Conservation (phyloP, 1,284 basidiomycete genomes). For the Ceratobasidium sp. region DNA sequence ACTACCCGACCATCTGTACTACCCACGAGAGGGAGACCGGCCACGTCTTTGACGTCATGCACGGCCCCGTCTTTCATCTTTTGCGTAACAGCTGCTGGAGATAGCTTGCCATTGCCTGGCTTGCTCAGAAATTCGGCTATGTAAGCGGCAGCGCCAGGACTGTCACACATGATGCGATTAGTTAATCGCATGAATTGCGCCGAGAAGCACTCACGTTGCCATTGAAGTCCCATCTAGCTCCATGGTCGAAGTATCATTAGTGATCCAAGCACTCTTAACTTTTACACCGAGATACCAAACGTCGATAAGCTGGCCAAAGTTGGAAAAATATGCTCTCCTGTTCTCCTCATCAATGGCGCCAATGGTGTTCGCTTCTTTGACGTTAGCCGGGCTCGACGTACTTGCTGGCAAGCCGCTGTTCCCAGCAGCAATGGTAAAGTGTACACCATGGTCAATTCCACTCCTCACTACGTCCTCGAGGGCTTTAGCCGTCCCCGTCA, state of each 20-base stretch:
- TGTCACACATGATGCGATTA: not conserved
- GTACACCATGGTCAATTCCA: constrained; percentile 77
- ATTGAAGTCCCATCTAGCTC: constrained; percentile 83
- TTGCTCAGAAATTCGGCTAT: not conserved
- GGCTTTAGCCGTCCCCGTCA: constrained; percentile 7
- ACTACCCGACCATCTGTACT: no score
- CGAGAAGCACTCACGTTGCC: constrained; percentile 59
- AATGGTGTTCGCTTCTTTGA: constrained; percentile 5
- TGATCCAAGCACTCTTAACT: constrained; percentile 84
- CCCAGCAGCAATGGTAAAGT: constrained; percentile 97
- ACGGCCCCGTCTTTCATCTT: no score
- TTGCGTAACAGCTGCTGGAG: no score
- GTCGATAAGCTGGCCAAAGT: constrained; percentile 66
- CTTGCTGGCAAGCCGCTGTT: constrained; percentile 69
- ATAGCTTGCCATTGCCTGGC: no score
- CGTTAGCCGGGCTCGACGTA: constrained; percentile 42
- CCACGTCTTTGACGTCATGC: no score
- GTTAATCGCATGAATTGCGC: not conserved
- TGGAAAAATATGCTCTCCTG: constrained; percentile 80
- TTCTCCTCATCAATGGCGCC: constrained; percentile 20
- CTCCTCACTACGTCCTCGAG: constrained; percentile 42
- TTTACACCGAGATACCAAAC: constrained; percentile 69
- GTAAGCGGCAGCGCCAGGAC: constrained; percentile 27
- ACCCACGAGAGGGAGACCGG: no score
- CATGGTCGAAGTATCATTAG: constrained; percentile 69